These are phyloP conservation scores for Phytophthora citricola DNA, from an alignment of 352 stramenopile genomes.

Conservation along the genomic window DNA sequence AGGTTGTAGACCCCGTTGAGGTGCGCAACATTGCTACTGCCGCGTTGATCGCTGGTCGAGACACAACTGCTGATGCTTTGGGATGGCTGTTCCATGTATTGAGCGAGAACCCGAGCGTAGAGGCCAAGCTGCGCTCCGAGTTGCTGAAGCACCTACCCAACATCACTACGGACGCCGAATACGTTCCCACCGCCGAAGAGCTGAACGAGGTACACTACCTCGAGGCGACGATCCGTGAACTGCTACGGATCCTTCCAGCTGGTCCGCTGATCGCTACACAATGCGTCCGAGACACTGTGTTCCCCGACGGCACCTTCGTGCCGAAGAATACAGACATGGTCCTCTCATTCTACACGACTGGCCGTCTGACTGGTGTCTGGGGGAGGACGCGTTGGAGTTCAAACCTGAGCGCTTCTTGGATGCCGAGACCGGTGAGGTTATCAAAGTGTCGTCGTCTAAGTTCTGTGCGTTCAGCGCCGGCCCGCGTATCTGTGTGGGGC, in stretches of 20 bases:
- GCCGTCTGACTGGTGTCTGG: slow-evolving; percentile 54
- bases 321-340: slow-evolving; percentile 46
- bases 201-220: slow-evolving; percentile 56
- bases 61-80: slow-evolving; percentile 76
- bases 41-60: slow-evolving; percentile 69
- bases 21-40: slow-evolving; percentile 73
- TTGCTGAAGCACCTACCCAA: slow-evolving; percentile 45
- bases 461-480: slow-evolving; percentile 73
- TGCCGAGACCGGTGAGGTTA: slow-evolving; percentile 35
- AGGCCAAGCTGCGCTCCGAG: slow-evolving; percentile 51
- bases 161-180: slow-evolving; percentile 27
- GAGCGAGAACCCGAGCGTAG: slow-evolving; percentile 51
- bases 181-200: slow-evolving; percentile 43
- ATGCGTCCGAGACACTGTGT: slow-evolving; percentile 49
- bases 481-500: slow-evolving; percentile 57
- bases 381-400: slow-evolving; percentile 51
- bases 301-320: slow-evolving; percentile 70
- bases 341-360: slow-evolving; percentile 61
- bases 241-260: slow-evolving; percentile 61
- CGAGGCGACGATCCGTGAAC: slow-evolving; percentile 62
- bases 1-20: slow-evolving; percentile 42
- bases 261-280: slow-evolving; percentile 55
- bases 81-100: slow-evolving; percentile 74
- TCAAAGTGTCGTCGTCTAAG: slow-evolving; percentile 56
- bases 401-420: slow-evolving; percentile 63